Evolutionary conservation across 495 filamentous ascomycete species (phyloP), one percentile per base, ranked within the genome.

Genomic region (Penicillium desertorum): DNA sequence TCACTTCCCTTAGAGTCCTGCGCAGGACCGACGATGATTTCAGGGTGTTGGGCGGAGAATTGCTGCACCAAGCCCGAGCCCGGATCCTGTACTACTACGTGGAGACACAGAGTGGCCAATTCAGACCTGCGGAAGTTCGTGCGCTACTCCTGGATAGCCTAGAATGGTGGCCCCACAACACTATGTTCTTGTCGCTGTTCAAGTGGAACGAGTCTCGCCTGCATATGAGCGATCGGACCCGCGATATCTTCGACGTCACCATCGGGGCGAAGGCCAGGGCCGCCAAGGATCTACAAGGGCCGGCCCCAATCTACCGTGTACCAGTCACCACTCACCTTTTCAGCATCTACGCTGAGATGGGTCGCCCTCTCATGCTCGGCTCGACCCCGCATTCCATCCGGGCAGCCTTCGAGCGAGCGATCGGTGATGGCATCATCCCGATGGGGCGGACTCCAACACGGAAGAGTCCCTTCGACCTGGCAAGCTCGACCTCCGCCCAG

Each of bases 151-250:
- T 73, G 6, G 66, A 81, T 27, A 86, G 85, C 58, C 70, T 94
- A 30, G 51, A 57, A 4, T 62, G 75, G 11, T 96, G 88, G 70
- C 91, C 91, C 0, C 74, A 80, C 29, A 96, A 96, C 75, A 90
- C 87, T 2, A 80, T 91, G 36, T 87, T 96, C 59, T 80, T 93
- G 49, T 74, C 81, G 16, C 75, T 92, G 14, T 87, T 86, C 67
- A 76, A 81, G 10, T 91, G 85, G 85, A 85, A 88, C 62, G 84
- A 90, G 62, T 71, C 83, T 14, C 78, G 84, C 5, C 77, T 88
- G 19, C 83, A 81, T 34, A 81, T 96, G 56, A 80, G 88, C 56
- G 88, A 93, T 60, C 87, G 87, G 34, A 79, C 94, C 41, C 82
- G 89, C 20, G 76, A 77, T 6, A 74, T 86, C 9, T 11, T 45